Percentiles rank a stretch among this genome's conserved stretches.
Conservation (phyloP, 129 eudicot genomes). For the Gnaphalium uliginosum region DNA sequence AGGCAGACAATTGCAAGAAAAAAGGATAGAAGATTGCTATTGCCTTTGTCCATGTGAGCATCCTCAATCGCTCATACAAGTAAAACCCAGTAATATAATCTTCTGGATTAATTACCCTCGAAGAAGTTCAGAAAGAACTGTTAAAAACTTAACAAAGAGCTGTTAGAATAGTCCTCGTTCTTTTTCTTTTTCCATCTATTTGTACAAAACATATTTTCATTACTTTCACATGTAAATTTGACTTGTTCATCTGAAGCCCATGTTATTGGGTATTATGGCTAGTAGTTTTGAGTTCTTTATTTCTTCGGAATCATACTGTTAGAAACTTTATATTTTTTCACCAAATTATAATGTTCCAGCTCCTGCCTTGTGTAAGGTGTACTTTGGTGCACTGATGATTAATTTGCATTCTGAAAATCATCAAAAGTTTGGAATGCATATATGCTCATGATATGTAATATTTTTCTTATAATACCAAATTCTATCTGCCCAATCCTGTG, state of each 20-base stretch:
- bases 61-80: conserved; percentile 19
- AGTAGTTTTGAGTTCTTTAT: not conserved
- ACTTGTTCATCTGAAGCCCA: conserved; percentile 6
- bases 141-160: conserved; percentile 30
- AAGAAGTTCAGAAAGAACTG: conserved; percentile 19
- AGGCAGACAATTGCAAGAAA: conserved; percentile 64
- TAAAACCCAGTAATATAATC: conserved; percentile 20
- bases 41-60: conserved; percentile 71
- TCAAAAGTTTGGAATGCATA: not conserved
- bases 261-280: conserved; percentile 17
- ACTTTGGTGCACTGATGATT: not conserved
- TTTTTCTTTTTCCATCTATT: conserved; percentile 19
- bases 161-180: conserved; percentile 31
- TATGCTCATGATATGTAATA: not conserved
- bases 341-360: not conserved
- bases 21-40: conserved; percentile 55
- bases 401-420: not conserved
- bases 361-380: not conserved
- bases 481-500: not conserved
- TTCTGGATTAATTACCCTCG: conserved; percentile 20
- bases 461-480: not conserved
- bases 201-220: conserved; percentile 34
- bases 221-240: conserved; percentile 36
- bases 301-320: conserved; percentile 4
- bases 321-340: not conserved